A percentile compares a stretch with the other conserved stretches of the same genome.
Conservation (phyloP, 2,329 filamentous ascomycete species). For the Pseudopyrenochaeta lycopersici region DNA sequence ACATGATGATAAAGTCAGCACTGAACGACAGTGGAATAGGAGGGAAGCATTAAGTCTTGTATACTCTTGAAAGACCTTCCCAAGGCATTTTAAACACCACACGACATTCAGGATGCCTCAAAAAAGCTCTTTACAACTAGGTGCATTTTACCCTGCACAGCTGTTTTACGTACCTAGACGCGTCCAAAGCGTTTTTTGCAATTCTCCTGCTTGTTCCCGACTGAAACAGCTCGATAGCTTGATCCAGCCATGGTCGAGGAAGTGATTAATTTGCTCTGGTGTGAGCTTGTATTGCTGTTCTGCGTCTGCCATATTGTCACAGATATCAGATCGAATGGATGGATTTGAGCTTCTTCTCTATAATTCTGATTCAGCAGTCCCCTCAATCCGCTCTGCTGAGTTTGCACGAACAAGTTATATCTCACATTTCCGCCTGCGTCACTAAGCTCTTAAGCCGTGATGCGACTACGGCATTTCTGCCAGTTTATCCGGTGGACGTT, state of each 20-base stretch:
- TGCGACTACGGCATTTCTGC: constrained; percentile 15
- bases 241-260: constrained; percentile 65
- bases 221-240: constrained; percentile 64
- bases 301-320: constrained; percentile 19
- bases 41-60: too few species aligned
- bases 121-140: too few species aligned
- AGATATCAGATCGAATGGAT: not conserved
- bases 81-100: too few species aligned
- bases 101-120: too few species aligned
- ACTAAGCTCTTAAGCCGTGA: not conserved
- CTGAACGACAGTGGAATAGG: too few species aligned
- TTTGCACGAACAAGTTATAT: not conserved
- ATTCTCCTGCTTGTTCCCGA: constrained; percentile 56
- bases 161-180: constrained; percentile 53
- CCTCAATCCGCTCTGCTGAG: not conserved
- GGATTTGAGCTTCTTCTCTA: not conserved
- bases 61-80: too few species aligned
- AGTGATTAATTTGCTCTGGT: constrained; percentile 60
- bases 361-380: not conserved
- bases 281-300: constrained; percentile 49
- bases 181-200: constrained; percentile 66
- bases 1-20: too few species aligned
- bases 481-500: constrained; percentile 33
- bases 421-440: constrained; percentile 1
- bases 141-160: too few species aligned